Conservation (phyloP, 2,329 filamentous ascomycete genomes). For the Dichotomopilus funicola region DNA sequence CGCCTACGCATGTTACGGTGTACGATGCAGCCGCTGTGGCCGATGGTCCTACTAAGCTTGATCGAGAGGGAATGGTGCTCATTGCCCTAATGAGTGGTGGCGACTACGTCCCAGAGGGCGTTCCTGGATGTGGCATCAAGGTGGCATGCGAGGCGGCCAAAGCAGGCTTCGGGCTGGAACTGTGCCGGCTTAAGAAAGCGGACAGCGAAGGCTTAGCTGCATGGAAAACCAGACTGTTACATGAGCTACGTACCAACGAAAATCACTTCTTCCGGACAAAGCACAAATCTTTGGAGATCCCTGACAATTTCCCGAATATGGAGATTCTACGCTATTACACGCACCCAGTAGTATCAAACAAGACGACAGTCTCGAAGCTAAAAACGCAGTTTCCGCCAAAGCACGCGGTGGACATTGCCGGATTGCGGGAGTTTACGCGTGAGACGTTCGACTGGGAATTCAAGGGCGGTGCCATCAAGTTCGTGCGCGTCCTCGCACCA, state of each 20-base stretch:
- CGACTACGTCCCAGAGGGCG: constrained; percentile 84
- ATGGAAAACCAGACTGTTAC: constrained; percentile 67
- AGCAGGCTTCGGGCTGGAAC: constrained; percentile 73
- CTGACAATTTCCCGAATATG: constrained; percentile 71
- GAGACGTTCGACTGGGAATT: constrained; percentile 85
- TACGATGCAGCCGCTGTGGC: constrained; percentile 59
- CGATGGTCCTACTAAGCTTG: constrained; percentile 53
- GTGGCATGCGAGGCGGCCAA: constrained; percentile 83
- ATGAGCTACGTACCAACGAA: constrained; percentile 78
- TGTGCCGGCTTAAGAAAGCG: constrained; percentile 59
- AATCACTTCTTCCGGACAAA: constrained; percentile 71
- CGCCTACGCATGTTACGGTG: constrained; percentile 78
- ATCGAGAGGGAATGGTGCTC: constrained; percentile 84
- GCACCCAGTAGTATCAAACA: constrained; percentile 70
- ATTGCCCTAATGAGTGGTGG: constrained; percentile 93
- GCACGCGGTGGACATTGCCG: constrained; percentile 55
- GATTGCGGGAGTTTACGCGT: constrained; percentile 65
- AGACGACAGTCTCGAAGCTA: constrained; percentile 49
- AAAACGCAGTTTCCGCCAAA: constrained; percentile 53
- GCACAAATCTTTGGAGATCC: constrained; percentile 68
- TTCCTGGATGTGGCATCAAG: constrained; percentile 81
- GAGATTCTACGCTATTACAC: constrained; percentile 83
- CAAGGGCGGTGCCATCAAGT: constrained; percentile 72
- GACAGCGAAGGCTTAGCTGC: constrained; percentile 53
- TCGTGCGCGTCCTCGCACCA: constrained; percentile 73